These are phyloP conservation scores for Salix arbutifolia DNA, from an alignment of 345 rosid species.

Conservation along the genomic window DNA sequence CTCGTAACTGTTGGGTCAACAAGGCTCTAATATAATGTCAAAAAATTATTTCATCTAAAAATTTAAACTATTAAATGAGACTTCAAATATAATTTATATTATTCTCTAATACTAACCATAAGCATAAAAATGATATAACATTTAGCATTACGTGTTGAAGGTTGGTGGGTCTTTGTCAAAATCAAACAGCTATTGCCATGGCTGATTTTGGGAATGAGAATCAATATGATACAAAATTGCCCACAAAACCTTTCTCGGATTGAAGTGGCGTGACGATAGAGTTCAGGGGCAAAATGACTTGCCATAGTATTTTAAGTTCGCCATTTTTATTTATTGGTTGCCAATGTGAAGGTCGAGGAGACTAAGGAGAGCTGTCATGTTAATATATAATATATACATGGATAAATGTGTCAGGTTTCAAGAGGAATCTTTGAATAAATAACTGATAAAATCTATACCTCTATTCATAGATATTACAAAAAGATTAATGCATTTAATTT, in stretches of 20 bases:
- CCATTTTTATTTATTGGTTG: not conserved
- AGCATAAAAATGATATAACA: constrained; percentile 26
- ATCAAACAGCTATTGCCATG: constrained; percentile 28
- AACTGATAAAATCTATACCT: not conserved
- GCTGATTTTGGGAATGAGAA: constrained; percentile 27
- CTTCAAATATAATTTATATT: too few relatives aligned
- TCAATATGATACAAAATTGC: constrained; percentile 37
- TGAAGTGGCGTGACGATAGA: not conserved
- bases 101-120: not conserved
- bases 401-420: constrained; percentile 20
- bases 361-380: constrained; percentile 3
- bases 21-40: too few relatives aligned
- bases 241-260: constrained; percentile 14
- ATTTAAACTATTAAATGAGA: too few relatives aligned
- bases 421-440: constrained; percentile 32
- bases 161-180: constrained; percentile 48
- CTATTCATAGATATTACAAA: not conserved
- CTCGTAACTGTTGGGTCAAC: too few relatives aligned
- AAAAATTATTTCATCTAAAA: too few relatives aligned
- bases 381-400: not conserved
- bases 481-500: too few relatives aligned
- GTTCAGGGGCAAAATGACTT: not conserved
- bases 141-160: constrained; percentile 36
- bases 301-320: not conserved
- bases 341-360: constrained; percentile 4